Percentiles rank a stretch among this genome's conserved stretches.
These are phyloP conservation scores for Extremus antarcticus DNA, from an alignment of 495 filamentous ascomycete genomes.

Conservation along the genomic window DNA sequence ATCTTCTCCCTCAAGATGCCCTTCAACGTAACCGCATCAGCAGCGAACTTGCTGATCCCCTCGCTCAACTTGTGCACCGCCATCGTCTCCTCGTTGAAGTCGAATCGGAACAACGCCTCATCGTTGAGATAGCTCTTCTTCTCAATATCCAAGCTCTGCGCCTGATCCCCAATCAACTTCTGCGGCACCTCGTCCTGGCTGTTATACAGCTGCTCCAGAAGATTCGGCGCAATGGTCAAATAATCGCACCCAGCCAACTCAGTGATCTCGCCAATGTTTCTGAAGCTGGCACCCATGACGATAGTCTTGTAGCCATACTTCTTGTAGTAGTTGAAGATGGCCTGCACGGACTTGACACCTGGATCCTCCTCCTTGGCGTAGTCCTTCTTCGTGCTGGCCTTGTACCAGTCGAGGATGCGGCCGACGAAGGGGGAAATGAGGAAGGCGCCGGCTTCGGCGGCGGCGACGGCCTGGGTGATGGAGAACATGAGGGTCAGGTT, in stretches of 20 bases:
- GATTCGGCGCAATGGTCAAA: conserved; percentile 94
- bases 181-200: conserved; percentile 66
- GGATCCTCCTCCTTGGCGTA: conserved; percentile 85
- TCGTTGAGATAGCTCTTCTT: conserved; percentile 86
- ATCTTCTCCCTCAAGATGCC: conserved; percentile 82
- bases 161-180: conserved; percentile 72
- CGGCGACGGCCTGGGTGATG: conserved; percentile 85
- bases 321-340: conserved; percentile 99
- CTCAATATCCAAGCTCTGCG: conserved; percentile 58
- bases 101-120: conserved; percentile 89
- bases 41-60: conserved; percentile 98
- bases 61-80: conserved; percentile 96
- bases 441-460: conserved; percentile 92
- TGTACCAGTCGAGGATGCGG: conserved; percentile 99
- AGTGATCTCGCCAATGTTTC: conserved; percentile 89
- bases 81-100: conserved; percentile 99
- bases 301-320: conserved; percentile 97
- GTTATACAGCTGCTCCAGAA: conserved; percentile 88
- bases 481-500: conserved; percentile 99
- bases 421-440: conserved; percentile 99
- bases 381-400: conserved; percentile 87
- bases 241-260: conserved; percentile 98
- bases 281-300: conserved; percentile 98
- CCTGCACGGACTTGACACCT: conserved; percentile 88
- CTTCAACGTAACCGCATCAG: conserved; percentile 90